Evolutionary conservation across 148 eudicot genomes (phyloP), one percentile per base, ranked within the genome.

Genomic region (Nepenthes gracilis): DNA sequence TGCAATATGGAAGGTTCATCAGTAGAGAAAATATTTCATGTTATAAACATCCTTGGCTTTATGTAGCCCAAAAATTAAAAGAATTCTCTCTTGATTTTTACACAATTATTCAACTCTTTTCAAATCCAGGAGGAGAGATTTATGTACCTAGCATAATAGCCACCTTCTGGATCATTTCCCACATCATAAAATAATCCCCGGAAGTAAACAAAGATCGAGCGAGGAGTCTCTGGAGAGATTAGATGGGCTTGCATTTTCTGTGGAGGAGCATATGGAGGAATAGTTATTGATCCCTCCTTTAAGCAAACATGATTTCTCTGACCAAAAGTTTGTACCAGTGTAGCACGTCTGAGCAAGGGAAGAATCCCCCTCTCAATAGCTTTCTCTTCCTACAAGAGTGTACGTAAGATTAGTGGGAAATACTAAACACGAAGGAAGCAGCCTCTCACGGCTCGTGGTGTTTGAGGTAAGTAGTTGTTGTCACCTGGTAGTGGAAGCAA

Each of bases 121-220:
- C 4, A 40, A 8, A 40, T 40, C 45, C 45, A 40, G 45, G 45
- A 3, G 14, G 14, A 47, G 23, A n/a, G 35, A 32, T 35, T 23
- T 9, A 55, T 65, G 59, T 75, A 93, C 98, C 98, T 93, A 64
- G 98, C 98, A 75, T 93, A 93, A 57, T 93, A 93, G 66, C 98
- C 98, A 66, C 98, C 98, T 84, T 93, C 96, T 5, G 98, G 98
- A 69, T 93, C 96, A 66, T 93, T 93, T n/a, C 95, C 96, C 0
- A 93, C 96, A 71, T 93, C 98, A 70, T 88, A 93, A 72, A 93
- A 93, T 71, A 93, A 78, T 38, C 98, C 98, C 50, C 98, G 81
- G 80, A 93, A 93, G 78, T 93, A 93, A 61, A 93, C 96, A 73
- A 93, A 93, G 72, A 93, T 93, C 76, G 98, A 88, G 48, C 98